Percentiles rank a stretch among this genome's conserved stretches.
Conservation (phyloP, 208 protist species). For the Leishmania lainsoni region DNA sequence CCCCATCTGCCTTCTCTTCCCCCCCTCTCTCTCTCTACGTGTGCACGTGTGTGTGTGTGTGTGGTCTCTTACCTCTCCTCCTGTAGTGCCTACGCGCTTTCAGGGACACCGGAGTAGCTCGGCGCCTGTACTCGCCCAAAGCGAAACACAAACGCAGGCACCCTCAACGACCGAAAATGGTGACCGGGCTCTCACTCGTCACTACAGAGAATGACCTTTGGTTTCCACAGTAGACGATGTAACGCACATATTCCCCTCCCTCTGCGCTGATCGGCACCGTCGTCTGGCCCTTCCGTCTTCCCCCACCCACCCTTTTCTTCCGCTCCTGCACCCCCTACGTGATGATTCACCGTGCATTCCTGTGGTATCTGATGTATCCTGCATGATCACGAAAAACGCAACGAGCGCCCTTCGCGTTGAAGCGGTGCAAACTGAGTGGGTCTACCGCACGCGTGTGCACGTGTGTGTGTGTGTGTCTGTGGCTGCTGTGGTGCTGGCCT, state of each 20-base stretch:
- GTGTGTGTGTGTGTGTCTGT: conserved; percentile 5
- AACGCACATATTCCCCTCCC: background rate
- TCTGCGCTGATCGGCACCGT: background rate
- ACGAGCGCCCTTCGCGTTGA: conserved; percentile 36
- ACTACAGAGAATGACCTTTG: background rate
- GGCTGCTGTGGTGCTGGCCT: background rate
- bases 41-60: background rate
- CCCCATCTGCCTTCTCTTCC: background rate
- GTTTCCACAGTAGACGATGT: background rate
- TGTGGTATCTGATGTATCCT: conserved; percentile 72
- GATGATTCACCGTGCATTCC: conserved; percentile 61
- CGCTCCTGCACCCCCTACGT: background rate
- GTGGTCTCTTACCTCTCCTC: background rate
- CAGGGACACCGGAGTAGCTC: background rate
- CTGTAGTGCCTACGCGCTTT: background rate
- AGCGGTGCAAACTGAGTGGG: conserved; percentile 22
- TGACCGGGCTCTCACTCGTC: background rate
- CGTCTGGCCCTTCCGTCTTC: background rate
- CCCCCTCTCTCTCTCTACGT: background rate
- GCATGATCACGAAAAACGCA: conserved; percentile 55
- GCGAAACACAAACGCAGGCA: background rate
- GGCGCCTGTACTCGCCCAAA: background rate
- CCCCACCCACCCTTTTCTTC: background rate
- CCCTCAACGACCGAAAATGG: background rate
- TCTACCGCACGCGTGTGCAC: background rate